Evolutionary conservation across 2,329 filamentous ascomycete genomes (phyloP).

Genomic region (Paecilomyces sp.): DNA sequence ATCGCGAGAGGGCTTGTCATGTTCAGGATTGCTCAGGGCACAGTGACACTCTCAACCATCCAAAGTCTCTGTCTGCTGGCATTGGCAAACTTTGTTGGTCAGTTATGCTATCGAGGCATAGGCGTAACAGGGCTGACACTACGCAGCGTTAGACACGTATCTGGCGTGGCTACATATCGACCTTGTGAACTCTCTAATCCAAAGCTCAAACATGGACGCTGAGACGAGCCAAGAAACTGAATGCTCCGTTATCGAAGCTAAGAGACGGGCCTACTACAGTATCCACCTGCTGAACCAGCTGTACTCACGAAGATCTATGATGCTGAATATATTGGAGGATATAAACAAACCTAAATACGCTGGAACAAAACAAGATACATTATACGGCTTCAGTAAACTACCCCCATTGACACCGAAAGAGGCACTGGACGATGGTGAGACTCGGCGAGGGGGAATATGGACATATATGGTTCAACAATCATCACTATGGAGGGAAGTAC

Average conservation of each 20-base stretch:
- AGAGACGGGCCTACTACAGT: conserved; percentile 10
- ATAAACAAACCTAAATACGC: conserved; percentile 14
- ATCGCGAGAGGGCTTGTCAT: conserved; percentile 12
- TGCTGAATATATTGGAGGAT: conserved; percentile 15
- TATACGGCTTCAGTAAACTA: conserved; percentile 2
- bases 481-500: conserved; percentile 11
- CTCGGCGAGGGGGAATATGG: conserved; percentile 10
- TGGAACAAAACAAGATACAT: conserved; percentile 7
- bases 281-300: conserved; percentile 11
- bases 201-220: conserved; percentile 3
- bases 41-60: conserved; percentile 12
- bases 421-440: background rate
- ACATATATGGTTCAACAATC: conserved; percentile 13
- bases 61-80: conserved; percentile 16
- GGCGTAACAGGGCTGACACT: background rate
- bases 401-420: conserved; percentile 9
- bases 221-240: background rate
- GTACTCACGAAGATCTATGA: conserved; percentile 8
- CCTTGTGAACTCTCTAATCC: conserved; percentile 5
- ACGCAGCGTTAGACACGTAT: conserved; percentile 3
- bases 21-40: conserved; percentile 11
- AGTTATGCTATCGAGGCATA: background rate
- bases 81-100: conserved; percentile 12
- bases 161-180: conserved; percentile 6
- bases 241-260: conserved; percentile 1